These are phyloP conservation scores for Phaeosphaeria sp. DNA, from an alignment of 2,329 filamentous ascomycete species.

Conservation along the genomic window DNA sequence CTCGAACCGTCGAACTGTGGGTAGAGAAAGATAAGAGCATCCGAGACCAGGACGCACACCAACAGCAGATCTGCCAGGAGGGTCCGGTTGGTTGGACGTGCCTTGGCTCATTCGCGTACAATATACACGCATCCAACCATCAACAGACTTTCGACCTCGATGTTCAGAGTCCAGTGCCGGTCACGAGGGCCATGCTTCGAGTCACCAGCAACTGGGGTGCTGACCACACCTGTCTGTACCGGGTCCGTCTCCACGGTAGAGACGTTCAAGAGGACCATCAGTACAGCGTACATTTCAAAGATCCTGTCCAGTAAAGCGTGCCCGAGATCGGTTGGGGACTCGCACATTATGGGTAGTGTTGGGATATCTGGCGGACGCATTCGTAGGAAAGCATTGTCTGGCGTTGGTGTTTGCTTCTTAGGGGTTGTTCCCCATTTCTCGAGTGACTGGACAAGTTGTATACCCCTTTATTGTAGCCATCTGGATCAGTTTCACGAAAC, in stretches of 20 bases:
- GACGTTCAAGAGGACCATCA: slow-evolving; percentile 24
- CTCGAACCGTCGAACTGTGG: slow-evolving; percentile 55
- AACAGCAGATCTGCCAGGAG: slow-evolving; percentile 17
- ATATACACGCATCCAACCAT: slow-evolving; percentile 49
- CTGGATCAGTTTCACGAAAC: not conserved
- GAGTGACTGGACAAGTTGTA: slow-evolving; percentile 6
- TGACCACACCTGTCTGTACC: slow-evolving; percentile 55
- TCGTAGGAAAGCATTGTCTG: slow-evolving; percentile 5
- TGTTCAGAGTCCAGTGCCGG: slow-evolving; percentile 32
- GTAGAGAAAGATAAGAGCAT: slow-evolving; percentile 40
- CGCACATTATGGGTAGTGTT: too few species aligned
- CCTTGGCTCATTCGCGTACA: slow-evolving; percentile 50
- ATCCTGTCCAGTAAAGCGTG: slow-evolving; percentile 11
- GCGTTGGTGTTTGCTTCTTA: slow-evolving; percentile 7
- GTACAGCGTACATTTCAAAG: slow-evolving; percentile 25
- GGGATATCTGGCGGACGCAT: not conserved
- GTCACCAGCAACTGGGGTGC: slow-evolving; percentile 54
- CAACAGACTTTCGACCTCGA: slow-evolving; percentile 51
- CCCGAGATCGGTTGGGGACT: too few species aligned
- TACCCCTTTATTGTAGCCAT: slow-evolving; percentile 10
- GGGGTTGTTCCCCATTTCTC: not conserved
- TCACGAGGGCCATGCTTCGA: slow-evolving; percentile 47
- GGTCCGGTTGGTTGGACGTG: slow-evolving; percentile 46
- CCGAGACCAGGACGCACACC: slow-evolving; percentile 25
- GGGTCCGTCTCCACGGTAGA: slow-evolving; percentile 52